Evolutionary conservation across 305 asterid species (phyloP), one percentile per base, ranked within the genome.

Genomic region (Petunia hybrid): DNA sequence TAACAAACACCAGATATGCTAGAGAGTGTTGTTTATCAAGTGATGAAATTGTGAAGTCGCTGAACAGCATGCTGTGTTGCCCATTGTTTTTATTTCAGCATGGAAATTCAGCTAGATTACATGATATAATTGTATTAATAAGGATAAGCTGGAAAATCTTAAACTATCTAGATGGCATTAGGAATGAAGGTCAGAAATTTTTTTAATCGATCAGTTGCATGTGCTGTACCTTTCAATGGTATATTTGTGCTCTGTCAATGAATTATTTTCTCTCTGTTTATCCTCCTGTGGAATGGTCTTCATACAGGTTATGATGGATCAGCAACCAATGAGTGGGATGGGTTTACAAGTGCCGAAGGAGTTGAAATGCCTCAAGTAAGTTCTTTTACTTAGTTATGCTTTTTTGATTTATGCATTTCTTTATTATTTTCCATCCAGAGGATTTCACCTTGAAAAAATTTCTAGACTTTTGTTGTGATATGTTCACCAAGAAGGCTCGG

Each of bases 261-360:
- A 42, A 31, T 8, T 59, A 59, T 59, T 31, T 40, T 31, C 12
- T 4, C 6, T 16, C 43, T 55, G 56, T 70, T 56, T 70, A 10
- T 22, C 48, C 55, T 69, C 62, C 16, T 8, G 14, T 74, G 48
- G 39, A 42, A 6, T 48, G 65, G 16, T 63, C 67, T 36, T 59
- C 53, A 16, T 70, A 70, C 61, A 85, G 87, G 76, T 66, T 85
- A 78, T 74, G 82, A 77, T 85, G 86, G 85, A 43, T 81, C 88
- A 40, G 55, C 88, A 13, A 79, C 46, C 36, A 83, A 80, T 78
- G 86, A 87, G 8, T 87, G 88, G 87, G 90, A 87, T 46, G 67
- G 85, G 75, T 83, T 81, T 80, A 73, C 74, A 43, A 80, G 48
- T 66, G 73, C 85, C n/a, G 86, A 85, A 65, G 88, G 85, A 16